phyloP scores from a whole-genome alignment of 2,329 filamentous ascomycete species.

The Clonostachys rhizophaga region DNA sequence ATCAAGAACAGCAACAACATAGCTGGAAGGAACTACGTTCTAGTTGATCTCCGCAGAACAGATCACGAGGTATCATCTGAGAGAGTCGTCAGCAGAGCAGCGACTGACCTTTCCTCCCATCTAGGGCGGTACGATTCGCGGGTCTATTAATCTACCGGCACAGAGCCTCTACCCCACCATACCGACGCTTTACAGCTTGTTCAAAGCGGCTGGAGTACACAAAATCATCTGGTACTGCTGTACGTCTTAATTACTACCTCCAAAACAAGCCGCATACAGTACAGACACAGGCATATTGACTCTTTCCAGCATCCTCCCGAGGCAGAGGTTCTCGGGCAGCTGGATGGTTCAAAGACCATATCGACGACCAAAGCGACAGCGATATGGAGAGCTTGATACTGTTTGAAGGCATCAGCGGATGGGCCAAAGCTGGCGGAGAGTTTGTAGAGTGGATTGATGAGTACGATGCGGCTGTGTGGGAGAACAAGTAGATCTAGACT shows the following conservation, averaged over 20 bases:
- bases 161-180: constrained; percentile 37
- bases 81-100: too few species aligned
- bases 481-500: neutral
- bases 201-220: constrained; percentile 29
- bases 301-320: constrained; percentile 40
- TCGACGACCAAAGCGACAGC: constrained; percentile 29
- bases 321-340: constrained; percentile 49
- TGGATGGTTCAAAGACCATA: constrained; percentile 49
- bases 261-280: neutral
- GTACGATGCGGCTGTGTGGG: constrained; percentile 30
- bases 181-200: constrained; percentile 31
- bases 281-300: neutral
- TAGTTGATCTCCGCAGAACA: constrained; percentile 34
- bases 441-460: constrained; percentile 42
- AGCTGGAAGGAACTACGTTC: constrained; percentile 23
- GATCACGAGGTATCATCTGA: constrained; percentile 30
- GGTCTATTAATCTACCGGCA: constrained; percentile 46
- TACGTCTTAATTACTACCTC: constrained; percentile 13
- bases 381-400: constrained; percentile 43
- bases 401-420: constrained; percentile 47
- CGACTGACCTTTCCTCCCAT: too few species aligned
- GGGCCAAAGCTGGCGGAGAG: constrained; percentile 39
- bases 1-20: constrained; percentile 14
- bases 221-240: constrained; percentile 43
- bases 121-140: constrained; percentile 51